phyloP scores from a whole-genome alignment of 345 rosid species.

The Camelina hispida region DNA sequence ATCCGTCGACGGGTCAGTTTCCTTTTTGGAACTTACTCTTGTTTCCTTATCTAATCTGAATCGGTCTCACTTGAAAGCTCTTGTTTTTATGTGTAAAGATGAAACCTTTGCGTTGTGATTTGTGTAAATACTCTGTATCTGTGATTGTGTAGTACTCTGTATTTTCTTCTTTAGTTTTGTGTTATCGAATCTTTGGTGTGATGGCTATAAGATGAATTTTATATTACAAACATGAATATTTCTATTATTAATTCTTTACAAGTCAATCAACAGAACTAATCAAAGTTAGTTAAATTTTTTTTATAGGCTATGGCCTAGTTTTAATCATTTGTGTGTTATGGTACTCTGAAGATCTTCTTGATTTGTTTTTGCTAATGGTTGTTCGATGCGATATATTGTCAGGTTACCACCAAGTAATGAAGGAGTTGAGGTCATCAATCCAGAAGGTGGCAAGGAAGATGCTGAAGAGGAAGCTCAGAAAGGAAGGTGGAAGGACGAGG shows the following conservation, averaged over 20 bases:
- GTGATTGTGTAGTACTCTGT: constrained; percentile 16
- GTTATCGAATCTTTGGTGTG: constrained; percentile 18
- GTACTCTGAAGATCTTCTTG: constrained; percentile 1
- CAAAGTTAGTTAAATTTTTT: neutral
- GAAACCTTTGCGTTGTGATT: constrained; percentile 13
- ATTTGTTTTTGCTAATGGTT: constrained; percentile 18
- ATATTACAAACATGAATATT: constrained; percentile 36
- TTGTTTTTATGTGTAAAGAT: neutral
- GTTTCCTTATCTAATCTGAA: neutral
- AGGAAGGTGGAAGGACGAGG: constrained; percentile 96
- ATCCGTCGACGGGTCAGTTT: constrained; percentile 66
- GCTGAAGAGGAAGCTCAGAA: constrained; percentile 90
- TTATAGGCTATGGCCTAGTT: neutral
- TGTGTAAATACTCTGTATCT: neutral
- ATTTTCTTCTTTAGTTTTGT: neutral
- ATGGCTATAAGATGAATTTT: constrained; percentile 22
- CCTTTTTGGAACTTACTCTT: neutral
- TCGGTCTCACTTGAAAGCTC: neutral
- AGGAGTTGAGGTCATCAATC: constrained; percentile 90
- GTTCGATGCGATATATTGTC: constrained; percentile 1
- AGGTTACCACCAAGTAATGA: constrained; percentile 68
- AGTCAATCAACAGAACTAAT: constrained; percentile 23
- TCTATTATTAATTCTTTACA: constrained; percentile 28
- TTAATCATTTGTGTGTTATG: constrained; percentile 8
- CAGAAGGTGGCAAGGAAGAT: constrained; percentile 94